Evolutionary conservation across 257 asterid genomes (phyloP).

Genomic region (Solanum raphanifolium): DNA sequence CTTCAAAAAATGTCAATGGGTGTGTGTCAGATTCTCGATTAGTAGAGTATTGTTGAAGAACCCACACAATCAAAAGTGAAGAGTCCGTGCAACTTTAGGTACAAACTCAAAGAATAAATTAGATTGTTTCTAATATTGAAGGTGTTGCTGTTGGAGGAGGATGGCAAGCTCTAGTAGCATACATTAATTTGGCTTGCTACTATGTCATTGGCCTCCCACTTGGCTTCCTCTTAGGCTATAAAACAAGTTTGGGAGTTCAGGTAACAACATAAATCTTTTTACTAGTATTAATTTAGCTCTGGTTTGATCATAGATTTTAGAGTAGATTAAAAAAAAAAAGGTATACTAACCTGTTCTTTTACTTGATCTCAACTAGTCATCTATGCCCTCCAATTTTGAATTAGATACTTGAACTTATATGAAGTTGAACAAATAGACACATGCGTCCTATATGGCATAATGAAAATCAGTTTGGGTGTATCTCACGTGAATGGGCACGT

Average conservation of each 20-base stretch:
- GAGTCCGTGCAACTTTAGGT: neutral
- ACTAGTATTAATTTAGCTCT: neutral
- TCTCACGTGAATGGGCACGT: neutral
- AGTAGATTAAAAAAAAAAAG: neutral
- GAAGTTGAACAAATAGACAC: neutral
- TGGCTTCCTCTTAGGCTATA: slow-evolving; percentile 77
- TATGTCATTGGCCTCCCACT: slow-evolving; percentile 68
- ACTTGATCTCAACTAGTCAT: neutral
- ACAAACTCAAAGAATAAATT: neutral
- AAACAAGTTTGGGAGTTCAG: slow-evolving; percentile 69
- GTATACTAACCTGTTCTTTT: neutral
- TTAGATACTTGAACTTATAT: neutral
- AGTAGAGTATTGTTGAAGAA: neutral
- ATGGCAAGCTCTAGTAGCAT: slow-evolving; percentile 97
- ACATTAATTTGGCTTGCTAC: slow-evolving; percentile 69
- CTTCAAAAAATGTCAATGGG: no score
- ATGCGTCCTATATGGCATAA: neutral
- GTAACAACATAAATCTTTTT: slow-evolving; percentile 9
- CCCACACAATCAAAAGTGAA: neutral
- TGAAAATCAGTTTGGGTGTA: neutral
- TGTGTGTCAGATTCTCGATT: no score
- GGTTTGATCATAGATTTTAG: no score
- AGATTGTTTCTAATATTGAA: slow-evolving; percentile 4
- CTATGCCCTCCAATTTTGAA: neutral
- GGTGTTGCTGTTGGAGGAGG: slow-evolving; percentile 99